phyloP scores from a whole-genome alignment of 768 basidiomycete species.

The Holtermannia corniformis region DNA sequence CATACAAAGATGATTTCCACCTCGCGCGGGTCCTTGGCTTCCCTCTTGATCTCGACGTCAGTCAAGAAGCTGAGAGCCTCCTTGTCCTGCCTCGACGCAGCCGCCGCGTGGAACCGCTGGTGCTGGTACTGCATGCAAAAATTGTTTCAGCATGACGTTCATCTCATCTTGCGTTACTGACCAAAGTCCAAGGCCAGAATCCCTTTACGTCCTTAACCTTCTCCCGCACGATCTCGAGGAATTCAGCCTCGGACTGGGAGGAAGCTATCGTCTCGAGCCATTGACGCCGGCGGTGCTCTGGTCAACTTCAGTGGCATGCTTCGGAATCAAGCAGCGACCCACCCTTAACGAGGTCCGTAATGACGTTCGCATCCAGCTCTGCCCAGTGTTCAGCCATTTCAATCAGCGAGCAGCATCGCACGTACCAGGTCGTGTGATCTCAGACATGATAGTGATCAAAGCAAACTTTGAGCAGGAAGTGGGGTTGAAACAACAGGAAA shows the following conservation, averaged over 20 bases:
- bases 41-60: slow-evolving; percentile 72
- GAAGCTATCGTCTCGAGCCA: not conserved
- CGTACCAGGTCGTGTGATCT: too few species aligned
- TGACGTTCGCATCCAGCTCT: not conserved
- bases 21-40: slow-evolving; percentile 63
- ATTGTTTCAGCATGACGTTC: not conserved
- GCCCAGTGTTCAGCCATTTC: too few species aligned
- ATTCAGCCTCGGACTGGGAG: slow-evolving; percentile 1
- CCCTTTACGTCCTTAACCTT: slow-evolving; percentile 24
- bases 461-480: too few species aligned
- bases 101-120: not conserved
- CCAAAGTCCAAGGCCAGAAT: slow-evolving; percentile 35
- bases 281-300: not conserved
- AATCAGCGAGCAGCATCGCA: too few species aligned
- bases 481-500: too few species aligned
- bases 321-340: not conserved
- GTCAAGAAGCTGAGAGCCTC: slow-evolving; percentile 73
- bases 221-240: slow-evolving; percentile 14
- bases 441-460: too few species aligned
- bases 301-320: not conserved
- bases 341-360: slow-evolving; percentile 1
- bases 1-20: slow-evolving; percentile 84
- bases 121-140: not conserved
- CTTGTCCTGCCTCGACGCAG: slow-evolving; percentile 51
- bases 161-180: slow-evolving; percentile 3